Percentiles rank a stretch among this genome's conserved stretches.
phyloP scores from a whole-genome alignment of 768 basidiomycete genomes.

The Trametes elegans region DNA sequence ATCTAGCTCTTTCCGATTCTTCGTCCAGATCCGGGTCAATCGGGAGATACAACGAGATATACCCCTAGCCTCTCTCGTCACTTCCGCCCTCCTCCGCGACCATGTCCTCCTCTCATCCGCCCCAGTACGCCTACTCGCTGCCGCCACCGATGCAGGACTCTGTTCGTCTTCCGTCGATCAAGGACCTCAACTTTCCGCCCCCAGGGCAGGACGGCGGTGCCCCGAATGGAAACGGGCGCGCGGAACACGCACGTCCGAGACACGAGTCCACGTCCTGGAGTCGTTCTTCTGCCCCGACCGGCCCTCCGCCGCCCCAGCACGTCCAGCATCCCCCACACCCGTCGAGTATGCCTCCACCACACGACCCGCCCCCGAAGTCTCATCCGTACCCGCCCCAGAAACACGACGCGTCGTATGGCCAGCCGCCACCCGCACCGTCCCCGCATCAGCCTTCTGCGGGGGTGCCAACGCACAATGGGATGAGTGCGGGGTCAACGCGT shows the following conservation, averaged over 20 bases:
- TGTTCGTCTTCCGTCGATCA: constrained; percentile 67
- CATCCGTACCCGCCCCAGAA: constrained; percentile 36
- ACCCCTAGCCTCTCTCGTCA: constrained; percentile 35
- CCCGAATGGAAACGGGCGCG: constrained; percentile 30
- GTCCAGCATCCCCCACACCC: constrained; percentile 16
- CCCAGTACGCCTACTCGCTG: constrained; percentile 36
- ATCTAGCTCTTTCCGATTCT: constrained; percentile 18
- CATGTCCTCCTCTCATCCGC: constrained; percentile 54
- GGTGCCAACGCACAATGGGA: constrained; percentile 21
- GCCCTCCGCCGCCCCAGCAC: constrained; percentile 21
- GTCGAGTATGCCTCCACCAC: constrained; percentile 23
- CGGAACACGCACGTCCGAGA: constrained; percentile 35
- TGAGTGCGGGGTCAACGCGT: constrained; percentile 22
- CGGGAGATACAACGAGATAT: constrained; percentile 60
- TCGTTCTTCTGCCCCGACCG: constrained; percentile 17
- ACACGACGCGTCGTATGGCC: constrained; percentile 50
- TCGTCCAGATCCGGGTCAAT: constrained; percentile 59
- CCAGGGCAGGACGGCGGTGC: constrained; percentile 34
- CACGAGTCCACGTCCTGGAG: constrained; percentile 32
- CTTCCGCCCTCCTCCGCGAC: constrained; percentile 29
- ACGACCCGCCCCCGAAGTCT: constrained; percentile 24
- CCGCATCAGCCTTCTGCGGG: constrained; percentile 12
- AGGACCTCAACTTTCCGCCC: constrained; percentile 63
- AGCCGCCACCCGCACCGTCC: constrained; percentile 47
- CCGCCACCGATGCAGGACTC: constrained; percentile 39